Evolutionary conservation across 306 rosid species (phyloP).

Genomic region (Casuarina equisetifolia): DNA sequence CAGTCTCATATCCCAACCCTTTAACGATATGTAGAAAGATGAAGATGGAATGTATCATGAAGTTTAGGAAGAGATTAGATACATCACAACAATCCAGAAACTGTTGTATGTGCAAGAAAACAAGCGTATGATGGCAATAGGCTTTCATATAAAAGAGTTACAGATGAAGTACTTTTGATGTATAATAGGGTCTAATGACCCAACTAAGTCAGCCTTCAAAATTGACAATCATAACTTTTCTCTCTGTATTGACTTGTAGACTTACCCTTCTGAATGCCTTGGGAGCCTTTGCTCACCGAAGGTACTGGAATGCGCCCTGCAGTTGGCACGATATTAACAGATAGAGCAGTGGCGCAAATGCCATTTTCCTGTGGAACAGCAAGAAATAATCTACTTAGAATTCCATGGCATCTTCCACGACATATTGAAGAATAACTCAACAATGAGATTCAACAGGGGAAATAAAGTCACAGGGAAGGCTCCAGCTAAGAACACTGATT

Average conservation of each 20-base stretch:
- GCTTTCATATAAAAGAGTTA: background rate
- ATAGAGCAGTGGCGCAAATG: slow-evolving; percentile 30
- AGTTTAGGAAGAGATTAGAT: slow-evolving; percentile 7
- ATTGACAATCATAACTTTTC: background rate
- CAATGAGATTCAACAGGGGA: background rate
- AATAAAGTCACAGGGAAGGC: background rate
- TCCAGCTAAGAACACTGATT: background rate
- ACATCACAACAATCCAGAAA: background rate
- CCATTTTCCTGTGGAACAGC: slow-evolving; percentile 44
- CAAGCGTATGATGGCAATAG: slow-evolving; percentile 4
- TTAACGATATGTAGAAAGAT: background rate
- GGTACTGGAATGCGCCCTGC: slow-evolving; percentile 37
- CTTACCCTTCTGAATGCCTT: slow-evolving; percentile 60
- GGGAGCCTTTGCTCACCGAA: slow-evolving; percentile 31
- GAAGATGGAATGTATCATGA: background rate
- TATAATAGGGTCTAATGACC: background rate
- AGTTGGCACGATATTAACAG: slow-evolving; percentile 27
- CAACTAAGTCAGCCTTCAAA: background rate
- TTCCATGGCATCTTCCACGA: slow-evolving; percentile 12
- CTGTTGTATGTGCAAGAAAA: slow-evolving; percentile 10
- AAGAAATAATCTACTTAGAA: slow-evolving; percentile 18
- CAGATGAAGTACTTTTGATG: background rate
- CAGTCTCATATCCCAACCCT: background rate
- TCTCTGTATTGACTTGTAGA: slow-evolving; percentile 25
- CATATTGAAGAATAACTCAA: background rate